phyloP scores from a whole-genome alignment of 225 moss, liverwort and hornwort species.

The Marchantia paleacea region DNA sequence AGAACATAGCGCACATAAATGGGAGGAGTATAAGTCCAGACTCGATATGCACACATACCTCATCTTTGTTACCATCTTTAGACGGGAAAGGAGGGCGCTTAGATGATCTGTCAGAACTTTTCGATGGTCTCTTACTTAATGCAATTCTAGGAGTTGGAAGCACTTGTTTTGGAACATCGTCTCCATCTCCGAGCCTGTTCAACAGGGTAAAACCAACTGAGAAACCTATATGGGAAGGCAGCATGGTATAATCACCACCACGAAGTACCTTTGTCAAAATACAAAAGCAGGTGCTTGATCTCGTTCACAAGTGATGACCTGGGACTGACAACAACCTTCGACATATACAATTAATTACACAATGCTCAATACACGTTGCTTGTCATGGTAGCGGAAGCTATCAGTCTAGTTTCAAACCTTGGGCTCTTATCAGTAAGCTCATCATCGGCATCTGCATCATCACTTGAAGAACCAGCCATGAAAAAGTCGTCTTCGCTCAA shows the following conservation, averaged over 20 bases:
- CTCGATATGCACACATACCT: neutral
- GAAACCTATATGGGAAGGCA: neutral
- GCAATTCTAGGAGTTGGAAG: constrained; percentile 37
- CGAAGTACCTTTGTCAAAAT: neutral
- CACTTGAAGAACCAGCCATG: constrained; percentile 93
- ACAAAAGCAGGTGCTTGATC: neutral
- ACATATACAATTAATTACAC: neutral
- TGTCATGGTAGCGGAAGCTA: constrained; percentile 1
- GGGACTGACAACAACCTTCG: neutral
- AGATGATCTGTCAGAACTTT: constrained; percentile 19
- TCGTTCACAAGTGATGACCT: neutral
- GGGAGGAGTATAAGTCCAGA: neutral
- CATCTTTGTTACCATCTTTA: constrained; percentile 20
- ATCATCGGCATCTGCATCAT: constrained; percentile 98
- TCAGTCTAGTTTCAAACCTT: constrained; percentile 43
- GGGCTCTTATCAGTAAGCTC: constrained; percentile 94
- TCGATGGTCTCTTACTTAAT: constrained; percentile 19
- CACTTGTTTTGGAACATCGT: constrained; percentile 56
- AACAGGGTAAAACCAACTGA: neutral
- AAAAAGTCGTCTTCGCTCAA: constrained; percentile 99
- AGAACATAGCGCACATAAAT: neutral
- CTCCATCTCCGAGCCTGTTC: constrained; percentile 73
- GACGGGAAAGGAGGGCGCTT: constrained; percentile 14
- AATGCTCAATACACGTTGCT: neutral
- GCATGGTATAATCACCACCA: neutral